A percentile compares a stretch with the other conserved stretches of the same genome.
These are phyloP conservation scores for Brettanomyces naardenensis DNA, from an alignment of 805 yeast genomes.

Conservation along the genomic window DNA sequence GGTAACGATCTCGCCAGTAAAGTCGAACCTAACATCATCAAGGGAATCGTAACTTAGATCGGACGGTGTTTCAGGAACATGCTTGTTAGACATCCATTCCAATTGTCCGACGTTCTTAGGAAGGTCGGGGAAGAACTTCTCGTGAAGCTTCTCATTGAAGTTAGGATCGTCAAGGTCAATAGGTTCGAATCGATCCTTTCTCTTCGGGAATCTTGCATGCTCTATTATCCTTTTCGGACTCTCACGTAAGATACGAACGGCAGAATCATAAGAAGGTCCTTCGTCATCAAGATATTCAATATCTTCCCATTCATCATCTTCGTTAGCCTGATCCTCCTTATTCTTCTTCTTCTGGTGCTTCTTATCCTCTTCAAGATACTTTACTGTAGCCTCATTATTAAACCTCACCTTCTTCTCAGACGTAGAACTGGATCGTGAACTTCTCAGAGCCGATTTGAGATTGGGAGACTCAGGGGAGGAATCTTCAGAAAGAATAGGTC, in stretches of 20 bases:
- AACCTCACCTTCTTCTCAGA: constrained; percentile 27
- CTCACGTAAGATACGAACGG: constrained; percentile 25
- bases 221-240: constrained; percentile 28
- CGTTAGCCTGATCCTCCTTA: constrained; percentile 8
- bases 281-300: constrained; percentile 3
- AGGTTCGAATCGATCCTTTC: constrained; percentile 27
- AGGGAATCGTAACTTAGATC: constrained; percentile 43
- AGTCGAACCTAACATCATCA: constrained; percentile 78
- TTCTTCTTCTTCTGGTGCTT: no score
- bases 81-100: constrained; percentile 79
- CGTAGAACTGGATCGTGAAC: constrained; percentile 1
- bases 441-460: not conserved
- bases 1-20: constrained; percentile 68
- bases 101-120: constrained; percentile 75
- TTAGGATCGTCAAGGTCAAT: constrained; percentile 67
- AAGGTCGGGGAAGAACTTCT: constrained; percentile 81
- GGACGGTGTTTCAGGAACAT: constrained; percentile 33
- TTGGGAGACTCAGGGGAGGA: not conserved
- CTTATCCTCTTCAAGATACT: constrained; percentile 15
- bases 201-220: constrained; percentile 49
- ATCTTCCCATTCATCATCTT: constrained; percentile 5
- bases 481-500: not conserved
- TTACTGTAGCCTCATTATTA: constrained; percentile 24
- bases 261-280: constrained; percentile 41
- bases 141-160: constrained; percentile 71